Base-by-base conservation (phyloP, 257 asterid genomes). In the Solanum pimpinellifolium region DNA sequence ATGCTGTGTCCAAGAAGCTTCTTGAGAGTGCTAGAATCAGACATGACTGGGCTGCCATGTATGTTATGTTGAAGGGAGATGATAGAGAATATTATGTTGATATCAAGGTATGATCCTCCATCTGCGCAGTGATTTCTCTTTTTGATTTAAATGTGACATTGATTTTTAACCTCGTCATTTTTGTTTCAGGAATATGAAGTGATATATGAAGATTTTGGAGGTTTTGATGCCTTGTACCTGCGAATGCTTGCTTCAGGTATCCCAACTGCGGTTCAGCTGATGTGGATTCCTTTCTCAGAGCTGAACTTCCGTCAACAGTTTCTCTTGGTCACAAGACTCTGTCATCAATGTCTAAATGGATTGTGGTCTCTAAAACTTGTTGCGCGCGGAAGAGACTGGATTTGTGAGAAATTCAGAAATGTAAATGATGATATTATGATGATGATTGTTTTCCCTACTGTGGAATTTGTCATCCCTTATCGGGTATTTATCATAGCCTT, bases 11-110 rank as follows among this genome's bases (percentile, higher is more conserved):
- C 87, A 92, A 89, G 89, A 95, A 96, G 91, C 95, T 97, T 88
- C 93, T 97, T 88, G 94, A 90, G 89, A 91, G 91, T 90, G 99
- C 99, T 93, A 93, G 96, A 89, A 93, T 97, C 88, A 96, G 99
- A 95, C 99, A 97, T 87, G 99, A 97, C 89, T 96, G 98, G 98
- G 96, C 92, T 86, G 96, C 93, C 92, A 93, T 96, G 95, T 94
- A 93, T 90, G 68, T 97, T 86, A 91, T 90, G 83, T 93, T 97
- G 75, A 97, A 95, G 93, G 99, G 99, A 85, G 92, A 90, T 88
- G 98, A 94, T 90, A 90, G 85, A 90, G 99, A 97, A 91, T 96
- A 94, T 89, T 92, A 89, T 87, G 95, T 97, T 88, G 96, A 97
- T 87, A 85, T 94, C 88, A 94, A 92, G 92, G 99, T 97, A 89